These are phyloP conservation scores for Eucalyptus curtisii DNA, from an alignment of 345 rosid species.

Conservation along the genomic window DNA sequence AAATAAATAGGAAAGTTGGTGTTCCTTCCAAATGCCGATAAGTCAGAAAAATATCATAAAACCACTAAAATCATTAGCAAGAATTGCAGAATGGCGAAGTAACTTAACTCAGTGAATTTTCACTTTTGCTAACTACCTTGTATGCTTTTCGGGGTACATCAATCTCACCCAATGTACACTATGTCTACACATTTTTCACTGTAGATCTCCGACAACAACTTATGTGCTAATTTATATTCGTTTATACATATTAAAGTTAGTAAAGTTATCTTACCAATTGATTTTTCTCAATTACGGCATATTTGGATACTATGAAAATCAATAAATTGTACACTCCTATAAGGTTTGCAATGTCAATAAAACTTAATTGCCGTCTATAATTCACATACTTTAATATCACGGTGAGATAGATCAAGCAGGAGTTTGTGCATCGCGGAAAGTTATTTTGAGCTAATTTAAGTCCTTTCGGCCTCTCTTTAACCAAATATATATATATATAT, in stretches of 20 bases:
- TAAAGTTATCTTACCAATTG: not conserved
- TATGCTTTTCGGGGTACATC: no score
- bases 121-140: not conserved
- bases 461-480: not conserved
- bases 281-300: not conserved
- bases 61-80: not conserved
- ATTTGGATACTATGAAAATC: not conserved
- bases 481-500: no score
- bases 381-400: not conserved
- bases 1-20: not conserved
- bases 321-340: not conserved
- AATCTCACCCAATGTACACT: not conserved
- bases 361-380: not conserved
- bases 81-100: not conserved
- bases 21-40: not conserved
- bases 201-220: not conserved
- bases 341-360: not conserved
- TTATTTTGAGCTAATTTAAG: not conserved
- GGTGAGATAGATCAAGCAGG: not conserved
- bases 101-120: not conserved
- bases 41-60: not conserved
- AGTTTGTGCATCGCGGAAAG: not conserved
- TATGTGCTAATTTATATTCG: not conserved
- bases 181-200: not conserved
- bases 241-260: not conserved